Percentiles rank a stretch among this genome's conserved stretches.
Evolutionary conservation across 2,329 filamentous ascomycete genomes (phyloP).

Genomic region (Clarireedia monteithiana): DNA sequence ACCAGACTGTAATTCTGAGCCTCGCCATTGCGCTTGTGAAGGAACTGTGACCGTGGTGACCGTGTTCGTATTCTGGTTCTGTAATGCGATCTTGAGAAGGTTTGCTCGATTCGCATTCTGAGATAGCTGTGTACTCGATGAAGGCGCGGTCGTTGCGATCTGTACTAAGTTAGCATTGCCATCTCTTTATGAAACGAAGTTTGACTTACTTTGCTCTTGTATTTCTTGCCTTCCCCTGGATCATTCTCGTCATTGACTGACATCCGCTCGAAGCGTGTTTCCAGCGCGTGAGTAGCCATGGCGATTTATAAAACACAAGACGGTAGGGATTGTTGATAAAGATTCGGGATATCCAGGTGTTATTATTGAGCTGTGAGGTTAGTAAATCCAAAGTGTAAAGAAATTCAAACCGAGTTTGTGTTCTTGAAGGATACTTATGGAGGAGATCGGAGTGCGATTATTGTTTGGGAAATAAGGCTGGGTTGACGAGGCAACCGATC

Average conservation of each 20-base stretch:
- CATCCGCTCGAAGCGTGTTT: slow-evolving; percentile 83
- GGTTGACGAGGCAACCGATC: not conserved
- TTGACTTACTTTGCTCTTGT: slow-evolving; percentile 66
- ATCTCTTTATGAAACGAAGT: slow-evolving; percentile 8
- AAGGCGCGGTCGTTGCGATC: slow-evolving; percentile 23
- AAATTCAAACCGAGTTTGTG: too few relatives aligned
- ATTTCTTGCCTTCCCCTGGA: slow-evolving; percentile 43
- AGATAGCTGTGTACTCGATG: slow-evolving; percentile 30
- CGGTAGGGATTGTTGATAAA: not conserved
- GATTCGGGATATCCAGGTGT: not conserved
- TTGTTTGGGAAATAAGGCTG: not conserved
- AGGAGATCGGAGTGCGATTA: not conserved
- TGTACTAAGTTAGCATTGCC: slow-evolving; percentile 30
- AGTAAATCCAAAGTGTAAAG: slow-evolving; percentile 9
- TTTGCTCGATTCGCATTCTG: slow-evolving; percentile 63
- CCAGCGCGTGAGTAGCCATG: slow-evolving; percentile 72
- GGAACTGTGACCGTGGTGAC: slow-evolving; percentile 61
- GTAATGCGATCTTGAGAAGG: slow-evolving; percentile 77
- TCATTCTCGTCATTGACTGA: slow-evolving; percentile 87
- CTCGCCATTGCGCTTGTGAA: slow-evolving; percentile 51
- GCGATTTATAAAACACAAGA: not conserved
- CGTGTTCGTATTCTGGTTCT: slow-evolving; percentile 63
- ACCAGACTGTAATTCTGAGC: slow-evolving; percentile 34
- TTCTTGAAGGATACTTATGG: not conserved
- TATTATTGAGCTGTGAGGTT: slow-evolving; percentile 12